Conservation (phyloP, 129 eudicot genomes). For the Kitagawia praeruptora region DNA sequence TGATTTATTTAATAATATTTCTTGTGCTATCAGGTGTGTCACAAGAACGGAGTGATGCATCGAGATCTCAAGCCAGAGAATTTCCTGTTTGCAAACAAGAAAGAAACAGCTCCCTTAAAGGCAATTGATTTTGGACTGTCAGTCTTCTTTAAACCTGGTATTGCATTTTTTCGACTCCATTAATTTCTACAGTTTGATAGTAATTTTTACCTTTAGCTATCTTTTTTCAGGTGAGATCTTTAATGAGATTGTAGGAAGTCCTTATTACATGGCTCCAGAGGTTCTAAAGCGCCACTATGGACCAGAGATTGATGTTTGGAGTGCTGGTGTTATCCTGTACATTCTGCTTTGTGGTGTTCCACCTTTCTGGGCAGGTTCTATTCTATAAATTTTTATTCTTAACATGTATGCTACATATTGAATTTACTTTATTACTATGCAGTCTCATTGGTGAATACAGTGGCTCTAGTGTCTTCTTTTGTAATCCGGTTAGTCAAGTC, state of each 20-base stretch:
- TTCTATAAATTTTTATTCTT: not conserved
- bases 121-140: conserved; percentile 87
- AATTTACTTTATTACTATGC: not conserved
- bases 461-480: not conserved
- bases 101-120: conserved; percentile 65
- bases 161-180: not conserved
- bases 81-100: conserved; percentile 75
- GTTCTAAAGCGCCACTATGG: conserved; percentile 73
- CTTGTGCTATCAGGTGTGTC: conserved; percentile 45
- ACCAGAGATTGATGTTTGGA: conserved; percentile 82
- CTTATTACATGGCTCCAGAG: conserved; percentile 92
- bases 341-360: conserved; percentile 88
- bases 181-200: not conserved
- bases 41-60: conserved; percentile 73
- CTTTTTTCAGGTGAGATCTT: conserved; percentile 44
- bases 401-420: not conserved
- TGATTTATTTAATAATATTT: not conserved
- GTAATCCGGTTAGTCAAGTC: not conserved
- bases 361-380: conserved; percentile 90
- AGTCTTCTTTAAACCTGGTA: conserved; percentile 79
- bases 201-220: not conserved
- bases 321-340: conserved; percentile 84
- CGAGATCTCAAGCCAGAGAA: conserved; percentile 93
- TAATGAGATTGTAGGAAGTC: conserved; percentile 83
- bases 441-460: not conserved